Conservation (phyloP, 345 rosid genomes). For the Cardamine resedifolia region DNA sequence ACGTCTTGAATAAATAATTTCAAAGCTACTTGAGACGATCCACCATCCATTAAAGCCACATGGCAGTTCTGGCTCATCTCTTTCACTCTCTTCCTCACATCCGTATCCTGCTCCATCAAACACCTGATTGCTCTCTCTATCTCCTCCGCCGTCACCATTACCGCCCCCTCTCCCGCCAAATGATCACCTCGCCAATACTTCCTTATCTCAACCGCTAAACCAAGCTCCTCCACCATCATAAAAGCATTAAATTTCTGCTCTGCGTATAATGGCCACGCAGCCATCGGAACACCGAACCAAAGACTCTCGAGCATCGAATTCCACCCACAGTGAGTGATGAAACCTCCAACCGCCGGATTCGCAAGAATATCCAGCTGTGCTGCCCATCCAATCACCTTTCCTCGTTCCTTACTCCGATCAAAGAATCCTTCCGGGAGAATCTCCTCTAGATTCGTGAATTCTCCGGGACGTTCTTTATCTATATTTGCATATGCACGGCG, state of each 20-base stretch:
- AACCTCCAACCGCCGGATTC: constrained; percentile 36
- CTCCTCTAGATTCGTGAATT: constrained; percentile 12
- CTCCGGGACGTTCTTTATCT: constrained; percentile 17
- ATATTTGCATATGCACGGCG: constrained; percentile 14
- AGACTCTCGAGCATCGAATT: constrained; percentile 55
- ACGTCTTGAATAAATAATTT: constrained; percentile 33
- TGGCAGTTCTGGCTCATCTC: constrained; percentile 34
- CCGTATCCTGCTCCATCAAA: constrained; percentile 37
- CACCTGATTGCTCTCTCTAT: constrained; percentile 38
- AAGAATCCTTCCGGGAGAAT: constrained; percentile 45
- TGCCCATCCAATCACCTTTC: constrained; percentile 54
- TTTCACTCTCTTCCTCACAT: constrained; percentile 37
- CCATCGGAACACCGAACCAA: constrained; percentile 52
- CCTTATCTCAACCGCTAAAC: constrained; percentile 41
- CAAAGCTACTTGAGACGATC: constrained; percentile 33
- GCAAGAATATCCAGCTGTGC: constrained; percentile 32
- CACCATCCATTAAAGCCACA: constrained; percentile 36
- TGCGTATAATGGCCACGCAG: constrained; percentile 45
- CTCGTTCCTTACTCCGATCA: constrained; percentile 35
- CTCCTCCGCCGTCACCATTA: constrained; percentile 29
- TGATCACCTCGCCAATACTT: constrained; percentile 33
- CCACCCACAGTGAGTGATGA: constrained; percentile 64
- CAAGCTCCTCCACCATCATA: constrained; percentile 41
- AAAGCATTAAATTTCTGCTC: constrained; percentile 63
- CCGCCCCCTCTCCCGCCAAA: background rate